These are phyloP conservation scores for Hypericum perforatum DNA, from an alignment of 345 rosid species.

Conservation along the genomic window DNA sequence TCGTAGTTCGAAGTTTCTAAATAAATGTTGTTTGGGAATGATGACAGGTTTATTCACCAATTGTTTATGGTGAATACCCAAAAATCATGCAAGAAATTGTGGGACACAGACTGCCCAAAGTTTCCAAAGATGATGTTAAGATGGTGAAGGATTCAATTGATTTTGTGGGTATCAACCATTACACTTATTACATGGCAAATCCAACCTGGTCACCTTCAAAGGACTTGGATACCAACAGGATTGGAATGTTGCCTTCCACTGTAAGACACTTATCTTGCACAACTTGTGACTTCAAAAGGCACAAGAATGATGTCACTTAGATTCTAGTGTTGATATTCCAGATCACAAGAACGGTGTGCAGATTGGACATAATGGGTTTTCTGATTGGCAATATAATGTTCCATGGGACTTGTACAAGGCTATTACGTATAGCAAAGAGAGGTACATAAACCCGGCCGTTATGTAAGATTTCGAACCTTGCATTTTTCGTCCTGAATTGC, in stretches of 20 bases:
- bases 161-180: conserved; percentile 86
- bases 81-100: conserved; percentile 73
- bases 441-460: conserved; percentile 75
- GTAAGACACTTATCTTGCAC: conserved; percentile 54
- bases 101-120: conserved; percentile 65
- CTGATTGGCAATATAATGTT: conserved; percentile 80
- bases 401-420: conserved; percentile 98
- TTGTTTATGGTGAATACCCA: conserved; percentile 88
- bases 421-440: conserved; percentile 74
- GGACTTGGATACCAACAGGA: conserved; percentile 74
- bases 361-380: conserved; percentile 82
- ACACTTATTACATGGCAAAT: conserved; percentile 61
- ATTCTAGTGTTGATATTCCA: conserved; percentile 17
- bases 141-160: conserved; percentile 90
- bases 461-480: conserved; percentile 29
- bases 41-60: conserved; percentile 71
- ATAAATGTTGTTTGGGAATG: neutral
- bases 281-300: no score
- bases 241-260: conserved; percentile 70
- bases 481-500: no score
- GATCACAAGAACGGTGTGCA: conserved; percentile 57
- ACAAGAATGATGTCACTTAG: no score
- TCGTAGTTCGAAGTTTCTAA: neutral
- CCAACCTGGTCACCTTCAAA: conserved; percentile 41
- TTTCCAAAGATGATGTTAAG: conserved; percentile 58